Conservation (phyloP, 1,284 basidiomycete genomes). For the Tylopilus sp. region DNA sequence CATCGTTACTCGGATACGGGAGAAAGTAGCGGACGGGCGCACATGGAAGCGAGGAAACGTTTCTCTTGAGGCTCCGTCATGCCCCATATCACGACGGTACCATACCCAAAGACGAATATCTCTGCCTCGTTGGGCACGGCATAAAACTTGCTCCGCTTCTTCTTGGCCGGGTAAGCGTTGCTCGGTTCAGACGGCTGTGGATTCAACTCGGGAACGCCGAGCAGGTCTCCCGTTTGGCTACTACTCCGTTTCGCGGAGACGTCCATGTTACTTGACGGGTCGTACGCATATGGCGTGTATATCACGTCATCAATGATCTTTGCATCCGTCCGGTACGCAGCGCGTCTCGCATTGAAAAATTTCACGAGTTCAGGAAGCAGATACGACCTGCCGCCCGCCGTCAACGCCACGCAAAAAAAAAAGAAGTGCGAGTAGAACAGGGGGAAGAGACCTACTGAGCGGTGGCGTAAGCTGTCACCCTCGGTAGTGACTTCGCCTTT, state of each 20-base stretch:
- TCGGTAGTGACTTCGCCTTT: slow-evolving; percentile 90
- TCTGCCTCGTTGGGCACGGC: slow-evolving; percentile 73
- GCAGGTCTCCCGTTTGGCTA: slow-evolving; percentile 57
- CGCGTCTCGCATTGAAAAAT: slow-evolving; percentile 81
- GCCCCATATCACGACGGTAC: slow-evolving; percentile 94
- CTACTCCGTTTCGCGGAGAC: slow-evolving; percentile 19
- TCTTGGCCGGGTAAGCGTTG: slow-evolving; percentile 38
- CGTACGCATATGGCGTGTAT: slow-evolving; percentile 81
- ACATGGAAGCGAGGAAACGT: slow-evolving; percentile 86
- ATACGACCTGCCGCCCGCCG: slow-evolving; percentile 65
- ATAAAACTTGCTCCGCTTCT: slow-evolving; percentile 64
- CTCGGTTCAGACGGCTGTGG: slow-evolving; percentile 31
- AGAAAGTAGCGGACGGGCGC: slow-evolving; percentile 36
- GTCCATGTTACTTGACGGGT: slow-evolving; percentile 39
- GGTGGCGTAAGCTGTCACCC: slow-evolving; percentile 94
- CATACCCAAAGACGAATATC: slow-evolving; percentile 93
- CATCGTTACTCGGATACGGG: slow-evolving; percentile 12
- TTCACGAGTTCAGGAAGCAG: slow-evolving; percentile 83
- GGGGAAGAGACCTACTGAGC: slow-evolving; percentile 63
- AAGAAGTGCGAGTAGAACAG: background rate
- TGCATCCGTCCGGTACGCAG: slow-evolving; percentile 82
- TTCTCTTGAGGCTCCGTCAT: slow-evolving; percentile 94
- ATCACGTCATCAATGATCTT: slow-evolving; percentile 80
- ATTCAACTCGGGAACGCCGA: slow-evolving; percentile 69
- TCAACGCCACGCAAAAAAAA: background rate